Conservation (phyloP, 805 yeast species). For the Suhomyces canberraensis region DNA sequence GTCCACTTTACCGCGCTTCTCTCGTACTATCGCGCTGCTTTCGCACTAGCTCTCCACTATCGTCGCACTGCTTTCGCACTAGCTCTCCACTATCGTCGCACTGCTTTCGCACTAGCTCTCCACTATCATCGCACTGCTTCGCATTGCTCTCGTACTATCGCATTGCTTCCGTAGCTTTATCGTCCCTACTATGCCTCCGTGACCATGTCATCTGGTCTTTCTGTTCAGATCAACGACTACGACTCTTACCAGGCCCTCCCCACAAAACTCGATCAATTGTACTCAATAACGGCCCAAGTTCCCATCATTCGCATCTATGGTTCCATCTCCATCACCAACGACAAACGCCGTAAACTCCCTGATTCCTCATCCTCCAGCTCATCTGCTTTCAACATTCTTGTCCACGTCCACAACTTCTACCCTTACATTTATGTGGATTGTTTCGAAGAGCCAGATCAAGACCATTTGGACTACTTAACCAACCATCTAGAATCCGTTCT, state of each 20-base stretch:
- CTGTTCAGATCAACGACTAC: slow-evolving; percentile 56
- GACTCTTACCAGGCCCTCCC: slow-evolving; percentile 68
- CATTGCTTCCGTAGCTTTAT: no score
- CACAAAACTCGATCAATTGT: slow-evolving; percentile 48
- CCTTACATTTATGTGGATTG: slow-evolving; percentile 78
- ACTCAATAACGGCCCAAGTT: slow-evolving; percentile 43
- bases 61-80: not conserved
- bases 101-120: not conserved
- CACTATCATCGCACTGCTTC: not conserved
- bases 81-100: not conserved
- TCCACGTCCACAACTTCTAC: slow-evolving; percentile 79
- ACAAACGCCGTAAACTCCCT: not conserved
- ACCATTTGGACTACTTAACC: slow-evolving; percentile 39
- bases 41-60: not conserved
- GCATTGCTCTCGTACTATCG: not conserved
- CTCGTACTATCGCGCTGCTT: not conserved
- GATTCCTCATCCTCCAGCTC: not conserved
- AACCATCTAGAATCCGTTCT: slow-evolving; percentile 44
- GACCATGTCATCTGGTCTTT: no score
- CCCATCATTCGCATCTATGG: slow-evolving; percentile 84
- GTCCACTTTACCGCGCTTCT: not conserved
- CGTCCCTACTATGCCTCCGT: no score
- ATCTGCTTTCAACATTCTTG: slow-evolving; percentile 28
- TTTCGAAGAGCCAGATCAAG: slow-evolving; percentile 32
- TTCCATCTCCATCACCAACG: slow-evolving; percentile 48